Evolutionary conservation across 306 rosid genomes (phyloP), one percentile per base, ranked within the genome.

Genomic region (Vigna angularis): DNA sequence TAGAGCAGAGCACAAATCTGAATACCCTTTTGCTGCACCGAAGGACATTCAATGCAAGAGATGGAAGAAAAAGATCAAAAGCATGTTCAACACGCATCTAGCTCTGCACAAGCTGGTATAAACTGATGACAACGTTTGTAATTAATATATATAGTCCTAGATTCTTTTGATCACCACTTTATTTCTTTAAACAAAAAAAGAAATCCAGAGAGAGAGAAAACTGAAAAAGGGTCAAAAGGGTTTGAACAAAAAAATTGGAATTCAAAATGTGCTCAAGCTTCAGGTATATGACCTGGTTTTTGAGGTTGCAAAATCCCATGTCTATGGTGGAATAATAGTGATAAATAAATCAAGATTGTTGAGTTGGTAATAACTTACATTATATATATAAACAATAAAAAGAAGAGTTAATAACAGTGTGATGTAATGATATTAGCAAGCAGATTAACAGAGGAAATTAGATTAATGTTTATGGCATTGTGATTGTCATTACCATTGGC

Each of bases 81-180:
- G 51, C 83, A 67, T n/a, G 82, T 71, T 50, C 64, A 47, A 3
- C 82, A 57, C 56, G 63, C 78, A 77, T 83, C 76, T 58, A 73
- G 75, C 72, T 36, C 45, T 20, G 68, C 77, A 77, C 82, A 72
- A 76, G 82, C 81, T 78, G 84, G 78, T 51, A 69, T 75, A 47
- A 76, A 82, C 77, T 70, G 49, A 64, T 65, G 80, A 81, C 81
- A 86, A 72, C 82, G 83, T 83, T 70, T 68, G 56, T 38, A 24
- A 47, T 34, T 45, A 76, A 70, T 59, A 11, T 6, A 34, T 51
- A 68, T 32, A 32, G 72, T 72, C 47, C 61, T 65, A 20, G 75
- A 84, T 84, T 78, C 64, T 66, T 76, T 36, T n/a, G 24, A 15
- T 49, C 71, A 66, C 26, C 24, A 45, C 14, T 59, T 74, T 74